Percentiles rank a stretch among this genome's conserved stretches.
These are phyloP conservation scores for Fusarium oligoseptatum DNA, from an alignment of 2,329 filamentous ascomycete genomes.

Conservation along the genomic window DNA sequence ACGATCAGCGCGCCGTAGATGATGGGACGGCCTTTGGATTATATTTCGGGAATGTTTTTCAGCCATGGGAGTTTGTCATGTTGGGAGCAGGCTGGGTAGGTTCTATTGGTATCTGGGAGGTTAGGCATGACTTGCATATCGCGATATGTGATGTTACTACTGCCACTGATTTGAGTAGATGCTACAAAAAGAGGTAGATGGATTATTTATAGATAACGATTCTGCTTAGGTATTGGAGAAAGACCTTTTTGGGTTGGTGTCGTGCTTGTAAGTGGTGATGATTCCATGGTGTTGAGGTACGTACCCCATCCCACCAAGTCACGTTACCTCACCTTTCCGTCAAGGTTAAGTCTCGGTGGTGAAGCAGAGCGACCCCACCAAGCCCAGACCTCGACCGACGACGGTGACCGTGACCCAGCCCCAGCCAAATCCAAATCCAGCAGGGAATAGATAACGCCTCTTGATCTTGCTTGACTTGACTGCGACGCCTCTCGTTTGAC, in stretches of 20 bases:
- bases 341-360: slow-evolving; percentile 2
- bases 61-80: slow-evolving; percentile 25
- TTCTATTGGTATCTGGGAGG: slow-evolving; percentile 6
- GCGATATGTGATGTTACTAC: not conserved
- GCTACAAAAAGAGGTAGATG: slow-evolving; percentile 14
- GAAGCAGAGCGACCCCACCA: slow-evolving; percentile 32
- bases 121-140: slow-evolving; percentile 14
- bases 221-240: not conserved
- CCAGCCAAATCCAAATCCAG: slow-evolving; percentile 16
- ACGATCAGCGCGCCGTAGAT: slow-evolving; percentile 46
- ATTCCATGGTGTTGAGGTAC: slow-evolving; percentile 19
- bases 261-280: slow-evolving; percentile 9
- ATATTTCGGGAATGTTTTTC: slow-evolving; percentile 16
- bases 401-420: slow-evolving; percentile 11
- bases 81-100: slow-evolving; percentile 18
- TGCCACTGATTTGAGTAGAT: not conserved
- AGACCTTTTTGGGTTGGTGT: not conserved
- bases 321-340: slow-evolving; percentile 40
- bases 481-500: slow-evolving; percentile 8
- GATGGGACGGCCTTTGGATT: slow-evolving; percentile 13
- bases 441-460: slow-evolving; percentile 34
- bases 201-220: slow-evolving; percentile 2
- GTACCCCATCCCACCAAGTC: slow-evolving; percentile 31
- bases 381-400: slow-evolving; percentile 29
- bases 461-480: slow-evolving; percentile 5